A percentile compares a stretch with the other conserved stretches of the same genome.
phyloP scores from a whole-genome alignment of 768 basidiomycete genomes.

The Naganishia kalamii region DNA sequence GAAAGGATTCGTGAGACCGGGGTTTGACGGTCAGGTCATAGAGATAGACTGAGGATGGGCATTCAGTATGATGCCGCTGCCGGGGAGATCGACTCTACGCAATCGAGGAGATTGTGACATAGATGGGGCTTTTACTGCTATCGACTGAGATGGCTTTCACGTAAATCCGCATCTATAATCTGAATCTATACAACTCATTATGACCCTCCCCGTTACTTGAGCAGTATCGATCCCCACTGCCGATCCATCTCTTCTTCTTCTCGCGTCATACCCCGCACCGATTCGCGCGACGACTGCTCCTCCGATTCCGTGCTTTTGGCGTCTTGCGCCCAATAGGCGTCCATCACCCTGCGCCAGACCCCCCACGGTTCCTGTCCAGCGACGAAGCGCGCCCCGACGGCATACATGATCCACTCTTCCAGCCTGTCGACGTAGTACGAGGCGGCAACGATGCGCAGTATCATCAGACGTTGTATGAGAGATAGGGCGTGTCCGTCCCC shows the following conservation, averaged over 20 bases:
- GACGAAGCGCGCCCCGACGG: slow-evolving; percentile 53
- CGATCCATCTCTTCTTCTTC: slow-evolving; percentile 2
- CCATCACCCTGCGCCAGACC: slow-evolving; percentile 48
- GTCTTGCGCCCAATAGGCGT: slow-evolving; percentile 29
- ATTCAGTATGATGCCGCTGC: too few species aligned
- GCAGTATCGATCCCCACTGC: neutral
- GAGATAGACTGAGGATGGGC: slow-evolving; percentile 4
- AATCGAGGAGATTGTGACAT: too few species aligned
- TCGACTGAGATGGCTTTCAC: too few species aligned
- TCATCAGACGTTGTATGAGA: slow-evolving; percentile 37
- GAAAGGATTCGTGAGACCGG: slow-evolving; percentile 18
- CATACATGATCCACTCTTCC: slow-evolving; percentile 22
- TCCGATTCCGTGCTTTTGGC: neutral
- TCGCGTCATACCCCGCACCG: neutral
- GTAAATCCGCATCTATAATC: too few species aligned
- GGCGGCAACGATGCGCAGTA: slow-evolving; percentile 25
- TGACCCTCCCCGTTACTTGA: neutral
- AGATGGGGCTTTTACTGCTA: too few species aligned
- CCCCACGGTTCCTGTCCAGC: slow-evolving; percentile 57
- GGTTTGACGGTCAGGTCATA: slow-evolving; percentile 18
- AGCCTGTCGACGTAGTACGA: slow-evolving; percentile 24
- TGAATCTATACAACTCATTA: too few species aligned
- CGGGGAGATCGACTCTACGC: too few species aligned
- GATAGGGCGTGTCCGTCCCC: slow-evolving; percentile 29
- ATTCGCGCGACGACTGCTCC: neutral